Conservation (phyloP, 352 stramenopile genomes). For the Phytophthora multivora region DNA sequence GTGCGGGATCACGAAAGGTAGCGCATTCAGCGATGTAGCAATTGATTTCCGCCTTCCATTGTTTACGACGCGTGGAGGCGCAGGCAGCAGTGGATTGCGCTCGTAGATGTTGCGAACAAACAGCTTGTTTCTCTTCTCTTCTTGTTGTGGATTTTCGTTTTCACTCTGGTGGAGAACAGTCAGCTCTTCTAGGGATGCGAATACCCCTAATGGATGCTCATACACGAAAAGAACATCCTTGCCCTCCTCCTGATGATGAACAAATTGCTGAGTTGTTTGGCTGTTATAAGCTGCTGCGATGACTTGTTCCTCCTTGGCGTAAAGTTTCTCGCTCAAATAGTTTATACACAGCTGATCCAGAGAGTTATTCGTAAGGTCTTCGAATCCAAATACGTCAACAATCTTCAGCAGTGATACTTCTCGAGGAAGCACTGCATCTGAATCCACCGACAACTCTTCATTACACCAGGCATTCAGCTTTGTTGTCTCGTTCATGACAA, state of each 20-base stretch:
- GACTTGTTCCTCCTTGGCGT: conserved; percentile 46
- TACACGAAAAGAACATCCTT: conserved; percentile 46
- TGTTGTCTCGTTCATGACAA: conserved; percentile 53
- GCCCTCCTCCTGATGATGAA: background rate
- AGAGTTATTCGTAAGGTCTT: conserved; percentile 70
- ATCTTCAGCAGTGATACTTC: conserved; percentile 45
- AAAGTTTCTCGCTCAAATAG: conserved; percentile 83
- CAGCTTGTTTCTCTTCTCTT: conserved; percentile 70
- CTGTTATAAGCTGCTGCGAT: conserved; percentile 16
- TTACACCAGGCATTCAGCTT: conserved; percentile 17
- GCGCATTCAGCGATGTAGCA: conserved; percentile 5
- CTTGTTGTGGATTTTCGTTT: conserved; percentile 43
- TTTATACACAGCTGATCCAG: conserved; percentile 85
- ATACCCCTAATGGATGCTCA: conserved; percentile 61
- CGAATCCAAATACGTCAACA: conserved; percentile 79
- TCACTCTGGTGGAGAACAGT: conserved; percentile 68
- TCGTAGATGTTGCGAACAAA: conserved; percentile 73
- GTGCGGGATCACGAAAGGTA: conserved; percentile 60
- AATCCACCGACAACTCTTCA: background rate
- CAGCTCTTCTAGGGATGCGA: conserved; percentile 71
- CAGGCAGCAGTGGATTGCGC: conserved; percentile 39
- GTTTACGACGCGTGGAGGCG: conserved; percentile 23
- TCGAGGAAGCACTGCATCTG: background rate
- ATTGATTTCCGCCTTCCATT: conserved; percentile 6
- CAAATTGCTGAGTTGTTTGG: background rate